Conservation (phyloP, 2,329 filamentous ascomycete species). For the Beauveria asiatica region DNA sequence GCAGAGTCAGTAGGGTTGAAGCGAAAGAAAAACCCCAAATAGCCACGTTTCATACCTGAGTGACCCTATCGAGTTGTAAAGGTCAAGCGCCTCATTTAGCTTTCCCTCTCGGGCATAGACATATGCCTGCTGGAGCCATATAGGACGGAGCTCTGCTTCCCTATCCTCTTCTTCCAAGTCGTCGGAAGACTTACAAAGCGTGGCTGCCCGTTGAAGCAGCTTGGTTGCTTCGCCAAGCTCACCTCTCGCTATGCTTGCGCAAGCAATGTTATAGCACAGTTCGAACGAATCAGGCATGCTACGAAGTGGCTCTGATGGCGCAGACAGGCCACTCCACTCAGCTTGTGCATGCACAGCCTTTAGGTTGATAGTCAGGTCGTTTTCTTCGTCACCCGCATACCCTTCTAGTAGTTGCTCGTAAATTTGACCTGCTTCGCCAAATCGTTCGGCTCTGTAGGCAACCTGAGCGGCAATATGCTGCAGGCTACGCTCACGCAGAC, state of each 20-base stretch:
- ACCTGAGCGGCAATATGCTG: slow-evolving; percentile 55
- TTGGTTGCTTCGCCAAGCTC: slow-evolving; percentile 56
- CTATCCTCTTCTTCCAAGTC: slow-evolving; percentile 69
- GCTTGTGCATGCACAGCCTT: slow-evolving; percentile 64
- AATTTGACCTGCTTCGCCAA: slow-evolving; percentile 54
- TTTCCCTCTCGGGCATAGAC: slow-evolving; percentile 60
- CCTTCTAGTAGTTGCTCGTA: slow-evolving; percentile 51
- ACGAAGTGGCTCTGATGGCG: slow-evolving; percentile 34
- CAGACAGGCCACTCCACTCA: slow-evolving; percentile 53
- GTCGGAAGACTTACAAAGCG: slow-evolving; percentile 64
- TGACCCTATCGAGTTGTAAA: slow-evolving; percentile 54
- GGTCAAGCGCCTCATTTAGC: slow-evolving; percentile 51
- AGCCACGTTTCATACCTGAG: slow-evolving; percentile 42
- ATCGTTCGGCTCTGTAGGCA: slow-evolving; percentile 67
- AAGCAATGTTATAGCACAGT: slow-evolving; percentile 73
- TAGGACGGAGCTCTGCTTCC: slow-evolving; percentile 63
- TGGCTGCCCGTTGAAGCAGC: slow-evolving; percentile 60
- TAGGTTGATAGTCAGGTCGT: slow-evolving; percentile 70
- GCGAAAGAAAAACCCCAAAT: neutral
- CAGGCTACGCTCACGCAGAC: slow-evolving; percentile 26
- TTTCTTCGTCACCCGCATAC: slow-evolving; percentile 52
- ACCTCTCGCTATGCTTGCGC: slow-evolving; percentile 60
- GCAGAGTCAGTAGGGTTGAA: slow-evolving; percentile 20
- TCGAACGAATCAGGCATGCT: slow-evolving; percentile 70
- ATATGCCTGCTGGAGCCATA: slow-evolving; percentile 68